Percentiles rank a stretch among this genome's conserved stretches.
These are phyloP conservation scores for Cordyceps cateniannulata DNA, from an alignment of 2,329 filamentous ascomycete genomes.

Conservation along the genomic window DNA sequence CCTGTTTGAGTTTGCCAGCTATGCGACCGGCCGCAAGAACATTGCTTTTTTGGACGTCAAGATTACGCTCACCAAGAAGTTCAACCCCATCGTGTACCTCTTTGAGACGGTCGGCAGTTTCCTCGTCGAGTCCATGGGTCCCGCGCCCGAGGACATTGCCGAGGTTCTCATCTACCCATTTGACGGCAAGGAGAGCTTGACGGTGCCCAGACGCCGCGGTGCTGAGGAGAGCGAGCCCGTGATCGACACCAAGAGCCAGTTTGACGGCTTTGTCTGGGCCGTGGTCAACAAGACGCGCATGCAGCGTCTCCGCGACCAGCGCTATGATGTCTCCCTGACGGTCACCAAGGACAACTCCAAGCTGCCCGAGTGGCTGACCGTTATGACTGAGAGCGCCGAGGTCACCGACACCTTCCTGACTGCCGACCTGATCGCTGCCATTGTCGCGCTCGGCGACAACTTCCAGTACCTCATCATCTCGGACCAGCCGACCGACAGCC, in stretches of 20 bases:
- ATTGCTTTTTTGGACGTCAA: constrained; percentile 84
- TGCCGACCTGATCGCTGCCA: constrained; percentile 74
- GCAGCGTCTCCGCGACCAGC: constrained; percentile 82
- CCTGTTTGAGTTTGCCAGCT: constrained; percentile 77
- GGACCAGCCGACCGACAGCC: constrained; percentile 85
- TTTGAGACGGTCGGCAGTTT: constrained; percentile 65
- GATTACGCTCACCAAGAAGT: constrained; percentile 74
- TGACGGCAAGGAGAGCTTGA: constrained; percentile 79
- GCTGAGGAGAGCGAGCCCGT: constrained; percentile 41
- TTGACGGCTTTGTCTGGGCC: constrained; percentile 90
- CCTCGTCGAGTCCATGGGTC: constrained; percentile 69
- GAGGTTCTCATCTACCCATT: constrained; percentile 81
- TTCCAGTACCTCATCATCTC: constrained; percentile 85
- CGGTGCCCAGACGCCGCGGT: constrained; percentile 61
- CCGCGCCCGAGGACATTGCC: constrained; percentile 61
- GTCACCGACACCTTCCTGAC: constrained; percentile 84
- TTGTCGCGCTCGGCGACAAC: constrained; percentile 67
- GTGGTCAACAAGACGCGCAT: constrained; percentile 93
- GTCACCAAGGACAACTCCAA: constrained; percentile 88
- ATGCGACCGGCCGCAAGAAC: constrained; percentile 89
- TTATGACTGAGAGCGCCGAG: constrained; percentile 97
- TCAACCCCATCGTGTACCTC: constrained; percentile 62
- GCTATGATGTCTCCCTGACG: constrained; percentile 91
- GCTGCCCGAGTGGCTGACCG: constrained; percentile 80
- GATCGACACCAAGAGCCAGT: constrained; percentile 57